These are phyloP conservation scores for Basidioascus undulatus DNA, from an alignment of 768 basidiomycete genomes.

Conservation along the genomic window DNA sequence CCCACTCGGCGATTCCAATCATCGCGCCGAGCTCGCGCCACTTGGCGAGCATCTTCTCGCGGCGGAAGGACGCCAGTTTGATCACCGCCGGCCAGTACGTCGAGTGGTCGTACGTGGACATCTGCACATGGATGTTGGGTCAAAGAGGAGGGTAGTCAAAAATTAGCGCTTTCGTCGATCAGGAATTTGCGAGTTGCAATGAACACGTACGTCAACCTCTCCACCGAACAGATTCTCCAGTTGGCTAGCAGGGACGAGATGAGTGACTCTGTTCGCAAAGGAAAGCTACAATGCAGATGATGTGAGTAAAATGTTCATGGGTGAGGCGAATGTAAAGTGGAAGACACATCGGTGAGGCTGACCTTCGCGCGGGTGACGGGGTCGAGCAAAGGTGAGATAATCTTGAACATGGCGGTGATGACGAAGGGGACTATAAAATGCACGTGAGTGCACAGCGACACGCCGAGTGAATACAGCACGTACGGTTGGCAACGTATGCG, in stretches of 20 bases:
- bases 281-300: background rate
- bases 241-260: constrained; percentile 38
- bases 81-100: constrained; percentile 48
- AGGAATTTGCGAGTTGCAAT: too few species aligned
- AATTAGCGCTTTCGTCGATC: too few species aligned
- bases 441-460: constrained; percentile 32
- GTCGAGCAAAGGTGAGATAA: constrained; percentile 57
- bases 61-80: constrained; percentile 27
- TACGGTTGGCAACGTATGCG: background rate
- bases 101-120: constrained; percentile 48
- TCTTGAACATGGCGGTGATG: constrained; percentile 45
- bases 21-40: constrained; percentile 43
- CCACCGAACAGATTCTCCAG: constrained; percentile 47
- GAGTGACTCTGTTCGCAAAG: constrained; percentile 20
- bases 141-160: too few species aligned
- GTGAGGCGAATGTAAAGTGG: background rate
- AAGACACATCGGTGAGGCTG: too few species aligned
- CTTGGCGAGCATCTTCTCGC: constrained; percentile 25
- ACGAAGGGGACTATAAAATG: constrained; percentile 64
- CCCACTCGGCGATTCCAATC: constrained; percentile 53
- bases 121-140: too few species aligned
- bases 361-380: constrained; percentile 31
- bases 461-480: background rate
- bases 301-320: constrained; percentile 32
- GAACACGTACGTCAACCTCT: too few species aligned